Base-by-base conservation (phyloP, 2,329 filamentous ascomycete genomes). In the Corinectria fuckeliana region DNA sequence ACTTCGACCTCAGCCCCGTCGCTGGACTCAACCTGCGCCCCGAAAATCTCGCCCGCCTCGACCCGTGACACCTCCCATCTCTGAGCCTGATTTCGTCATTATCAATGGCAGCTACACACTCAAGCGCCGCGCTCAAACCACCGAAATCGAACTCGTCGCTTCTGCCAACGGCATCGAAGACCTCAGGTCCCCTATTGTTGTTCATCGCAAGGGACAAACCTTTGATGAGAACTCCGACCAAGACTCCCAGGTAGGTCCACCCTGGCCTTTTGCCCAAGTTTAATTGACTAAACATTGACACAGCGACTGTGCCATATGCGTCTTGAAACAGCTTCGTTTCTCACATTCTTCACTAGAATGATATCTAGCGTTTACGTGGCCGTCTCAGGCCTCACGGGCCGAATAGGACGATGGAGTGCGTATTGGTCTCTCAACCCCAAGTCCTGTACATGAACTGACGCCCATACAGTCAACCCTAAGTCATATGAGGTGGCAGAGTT, bases 131-230 rank as follows among this genome's bases (percentile, higher is more conserved):
- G 71, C 73, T 51, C 47, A 72, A 64, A 62, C 71, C 50, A 60
- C 67, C 38, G 74, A 75, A 65, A 61, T 72, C 50, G 71, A 74
- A 56, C 63, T 75, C 55, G 63, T 73, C 64, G 69, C 65, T 53
- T 61, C 68, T 28, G 32, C 63, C 32, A 63, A 65, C 56, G 58
- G 58, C 34, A 60, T 67, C 59, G 48, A 54, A 44, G 51, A 60
- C 26, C 39, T 44, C 18, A 54, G 38, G 32, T 38, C 56, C 34
- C 56, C 59, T 16, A 41, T 69, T 30, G 38, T 66, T 38, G 67
- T 61, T 60, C 34, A 51, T 58, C 67, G 68, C 28, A n/a, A 55
- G 44, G 62, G 65, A 28, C 52, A 59, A 36, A 55, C n/a, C n/a
- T n/a, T n/a, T 47, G n/a, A 50, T 58, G 32, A 61, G 26, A 47